phyloP scores from a whole-genome alignment of 1,284 basidiomycete genomes.

The Pyrrhoderma noxium region DNA sequence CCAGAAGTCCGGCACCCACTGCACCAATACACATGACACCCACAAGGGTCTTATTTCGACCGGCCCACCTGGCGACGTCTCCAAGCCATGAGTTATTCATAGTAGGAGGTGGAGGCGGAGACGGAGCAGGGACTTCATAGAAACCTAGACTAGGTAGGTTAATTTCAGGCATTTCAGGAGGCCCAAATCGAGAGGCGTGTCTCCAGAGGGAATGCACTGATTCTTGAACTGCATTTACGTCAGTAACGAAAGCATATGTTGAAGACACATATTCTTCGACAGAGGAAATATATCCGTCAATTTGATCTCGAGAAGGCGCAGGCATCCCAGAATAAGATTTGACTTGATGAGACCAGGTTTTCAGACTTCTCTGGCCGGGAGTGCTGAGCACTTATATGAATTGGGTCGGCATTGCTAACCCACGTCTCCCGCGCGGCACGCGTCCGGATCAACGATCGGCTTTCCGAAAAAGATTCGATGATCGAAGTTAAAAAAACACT shows the following conservation, averaged over 20 bases:
- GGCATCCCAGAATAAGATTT: not conserved
- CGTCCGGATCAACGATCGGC: too few species aligned
- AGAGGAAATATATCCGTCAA: slow-evolving; percentile 63
- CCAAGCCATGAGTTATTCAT: slow-evolving; percentile 39
- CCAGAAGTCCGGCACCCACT: slow-evolving; percentile 52
- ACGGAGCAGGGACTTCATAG: slow-evolving; percentile 55
- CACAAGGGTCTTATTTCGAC: slow-evolving; percentile 51
- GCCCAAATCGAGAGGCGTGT: slow-evolving; percentile 73
- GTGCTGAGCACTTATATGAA: too few species aligned
- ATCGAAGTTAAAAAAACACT: not conserved
- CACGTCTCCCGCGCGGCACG: too few species aligned
- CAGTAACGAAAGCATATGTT: slow-evolving; percentile 47
- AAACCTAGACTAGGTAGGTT: slow-evolving; percentile 58
- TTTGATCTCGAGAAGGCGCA: slow-evolving; percentile 49
- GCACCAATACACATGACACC: slow-evolving; percentile 45
- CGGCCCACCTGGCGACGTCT: slow-evolving; percentile 43
- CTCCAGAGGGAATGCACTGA: slow-evolving; percentile 64
- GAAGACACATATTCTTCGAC: slow-evolving; percentile 43
- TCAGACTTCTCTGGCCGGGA: too few species aligned
- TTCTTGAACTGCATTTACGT: slow-evolving; percentile 56
- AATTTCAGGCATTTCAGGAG: slow-evolving; percentile 53
- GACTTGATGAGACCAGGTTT: too few species aligned
- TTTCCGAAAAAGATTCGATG: not conserved
- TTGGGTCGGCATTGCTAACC: too few species aligned
- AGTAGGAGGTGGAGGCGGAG: slow-evolving; percentile 53